Evolutionary conservation across 169 alveolate species (phyloP), one percentile per base, ranked within the genome.

Genomic region (Eimeria praecox): DNA sequence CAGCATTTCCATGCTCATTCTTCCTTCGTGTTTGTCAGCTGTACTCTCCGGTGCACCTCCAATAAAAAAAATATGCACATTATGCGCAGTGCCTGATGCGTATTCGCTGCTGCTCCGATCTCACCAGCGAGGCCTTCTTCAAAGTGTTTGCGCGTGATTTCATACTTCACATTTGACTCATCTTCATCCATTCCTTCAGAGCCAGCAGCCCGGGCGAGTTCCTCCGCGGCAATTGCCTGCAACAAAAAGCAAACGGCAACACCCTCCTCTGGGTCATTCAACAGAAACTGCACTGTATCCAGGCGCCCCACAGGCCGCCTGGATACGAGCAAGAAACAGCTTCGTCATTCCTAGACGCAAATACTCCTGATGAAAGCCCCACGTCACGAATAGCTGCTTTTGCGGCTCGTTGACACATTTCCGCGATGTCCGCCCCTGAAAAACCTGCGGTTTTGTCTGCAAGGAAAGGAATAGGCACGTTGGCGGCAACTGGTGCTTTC

Each of bases 361-460:
- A 35, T n/a, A 40, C 83, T 35, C 22, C 8, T 40, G 30, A 40
- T 24, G 56, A 9, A 12, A 77, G 40, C 86, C 98, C 98, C 33
- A 99, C 99, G 96, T 99, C 99, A 96, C 99, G 99, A 90, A 99
- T 99, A 22, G 99, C 99, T n/a, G 99, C 99, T 97, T 99, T 99
- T 35, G 99, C 99, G 8, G 99, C 99, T 86, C 99, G 98, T 95
- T 99, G 99, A 96, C 99, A 99, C 95, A 99, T 97, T 97, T 99
- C 99, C 64, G 99, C 99, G 90, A 99, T 95, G 97, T 99, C 99
- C n/a, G 99, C 99, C 27, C 99, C 99, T 66, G 99, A 98, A 98
- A 99, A 99, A 46, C 99, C 99, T 24, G 99, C 99, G 27, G 99
- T 99, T 94, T 99, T 98, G 97, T 99, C 99, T 42, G 99, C 99